These are phyloP conservation scores for Penicillium sp. DNA, from an alignment of 2,329 filamentous ascomycete genomes.

Conservation along the genomic window DNA sequence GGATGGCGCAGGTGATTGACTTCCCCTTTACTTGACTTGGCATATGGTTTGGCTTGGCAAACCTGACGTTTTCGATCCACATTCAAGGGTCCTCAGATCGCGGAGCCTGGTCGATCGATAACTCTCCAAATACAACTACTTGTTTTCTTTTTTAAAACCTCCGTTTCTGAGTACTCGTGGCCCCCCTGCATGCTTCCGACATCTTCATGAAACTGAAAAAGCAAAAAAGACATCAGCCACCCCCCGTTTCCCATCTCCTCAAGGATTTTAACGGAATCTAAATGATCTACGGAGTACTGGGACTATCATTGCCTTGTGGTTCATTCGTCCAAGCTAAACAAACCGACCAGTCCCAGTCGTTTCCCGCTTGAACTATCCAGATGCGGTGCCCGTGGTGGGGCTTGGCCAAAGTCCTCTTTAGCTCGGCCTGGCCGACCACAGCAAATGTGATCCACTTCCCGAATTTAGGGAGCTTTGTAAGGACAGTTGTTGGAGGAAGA, in stretches of 20 bases:
- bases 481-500: background rate
- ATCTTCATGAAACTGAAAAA: background rate
- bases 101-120: slow-evolving; percentile 14
- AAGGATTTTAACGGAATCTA: background rate
- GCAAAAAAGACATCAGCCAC: slow-evolving; percentile 3
- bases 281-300: background rate
- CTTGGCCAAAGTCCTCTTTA: background rate
- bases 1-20: slow-evolving; percentile 10
- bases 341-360: background rate
- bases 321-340: too few species aligned
- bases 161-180: background rate
- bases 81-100: slow-evolving; percentile 22
- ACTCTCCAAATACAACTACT: background rate
- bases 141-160: background rate
- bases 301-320: background rate
- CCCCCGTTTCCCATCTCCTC: background rate
- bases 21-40: slow-evolving; percentile 15
- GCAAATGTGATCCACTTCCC: background rate
- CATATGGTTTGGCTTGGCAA: slow-evolving; percentile 18
- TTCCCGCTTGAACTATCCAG: background rate
- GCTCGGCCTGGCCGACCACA: background rate
- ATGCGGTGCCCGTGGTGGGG: background rate
- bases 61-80: slow-evolving; percentile 20
- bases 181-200: background rate
- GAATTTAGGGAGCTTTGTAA: background rate